A percentile compares a stretch with the other conserved stretches of the same genome.
These are phyloP conservation scores for Aspergillus ibericus DNA, from an alignment of 2,329 filamentous ascomycete genomes.

Conservation along the genomic window DNA sequence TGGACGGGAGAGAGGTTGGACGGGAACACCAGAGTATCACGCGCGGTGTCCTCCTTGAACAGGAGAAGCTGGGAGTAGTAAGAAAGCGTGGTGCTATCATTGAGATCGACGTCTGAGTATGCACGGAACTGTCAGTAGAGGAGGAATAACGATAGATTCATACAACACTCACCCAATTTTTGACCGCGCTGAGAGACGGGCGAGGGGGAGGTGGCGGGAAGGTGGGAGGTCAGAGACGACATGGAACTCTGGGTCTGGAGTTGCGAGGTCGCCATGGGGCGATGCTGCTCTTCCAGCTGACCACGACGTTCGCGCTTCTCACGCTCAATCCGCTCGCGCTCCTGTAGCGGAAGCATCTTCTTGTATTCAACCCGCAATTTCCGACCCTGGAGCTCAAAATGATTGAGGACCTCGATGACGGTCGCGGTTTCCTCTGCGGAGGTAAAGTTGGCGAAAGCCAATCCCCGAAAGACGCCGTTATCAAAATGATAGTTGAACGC, in stretches of 20 bases:
- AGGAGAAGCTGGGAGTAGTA: conserved; percentile 89
- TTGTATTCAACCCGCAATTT: conserved; percentile 98
- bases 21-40: conserved; percentile 83
- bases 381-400: conserved; percentile 89
- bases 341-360: conserved; percentile 95
- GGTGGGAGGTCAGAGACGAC: conserved; percentile 69
- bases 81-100: conserved; percentile 80
- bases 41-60: conserved; percentile 76
- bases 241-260: conserved; percentile 85
- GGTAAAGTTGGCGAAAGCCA: conserved; percentile 98
- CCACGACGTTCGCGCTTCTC: conserved; percentile 96
- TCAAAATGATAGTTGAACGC: conserved; percentile 99
- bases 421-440: conserved; percentile 88
- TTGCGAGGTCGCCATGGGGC: conserved; percentile 63
- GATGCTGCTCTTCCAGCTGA: conserved; percentile 95
- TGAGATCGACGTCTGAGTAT: conserved; percentile 74
- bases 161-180: conserved; percentile 35
- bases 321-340: conserved; percentile 91
- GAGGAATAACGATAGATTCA: neutral
- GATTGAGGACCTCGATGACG: conserved; percentile 92
- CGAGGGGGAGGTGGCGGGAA: conserved; percentile 65
- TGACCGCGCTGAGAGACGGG: conserved; percentile 60
- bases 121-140: conserved; percentile 16
- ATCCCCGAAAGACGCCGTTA: conserved; percentile 90
- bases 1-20: conserved; percentile 77